Percentiles rank a stretch among this genome's conserved stretches.
These are phyloP conservation scores for Pythium chondricola DNA, from an alignment of 352 stramenopile genomes.

Conservation along the genomic window DNA sequence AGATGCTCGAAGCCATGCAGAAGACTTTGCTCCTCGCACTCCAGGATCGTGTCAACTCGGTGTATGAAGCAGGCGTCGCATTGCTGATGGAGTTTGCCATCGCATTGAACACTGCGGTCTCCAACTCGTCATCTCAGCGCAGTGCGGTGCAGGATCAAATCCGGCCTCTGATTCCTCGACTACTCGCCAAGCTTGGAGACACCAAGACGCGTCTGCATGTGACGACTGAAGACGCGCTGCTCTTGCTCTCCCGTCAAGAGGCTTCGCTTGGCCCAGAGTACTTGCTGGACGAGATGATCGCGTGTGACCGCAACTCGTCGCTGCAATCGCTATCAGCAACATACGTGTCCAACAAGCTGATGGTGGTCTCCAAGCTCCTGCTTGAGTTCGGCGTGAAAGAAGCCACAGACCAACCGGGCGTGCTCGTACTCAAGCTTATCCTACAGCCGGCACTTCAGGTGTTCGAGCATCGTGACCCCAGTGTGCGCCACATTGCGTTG, in stretches of 20 bases:
- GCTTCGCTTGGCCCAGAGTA: slow-evolving; percentile 53
- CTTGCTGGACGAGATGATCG: slow-evolving; percentile 72
- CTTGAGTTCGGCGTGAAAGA: slow-evolving; percentile 75
- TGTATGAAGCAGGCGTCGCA: slow-evolving; percentile 67
- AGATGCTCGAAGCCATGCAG: slow-evolving; percentile 35
- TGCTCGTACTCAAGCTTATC: slow-evolving; percentile 57
- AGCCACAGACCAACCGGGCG: slow-evolving; percentile 22
- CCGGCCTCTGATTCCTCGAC: slow-evolving; percentile 54
- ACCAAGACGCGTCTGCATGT: slow-evolving; percentile 68
- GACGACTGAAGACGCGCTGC: slow-evolving; percentile 61
- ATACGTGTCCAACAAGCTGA: slow-evolving; percentile 70
- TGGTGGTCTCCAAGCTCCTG: slow-evolving; percentile 62
- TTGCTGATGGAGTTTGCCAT: slow-evolving; percentile 75
- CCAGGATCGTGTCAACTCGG: slow-evolving; percentile 70
- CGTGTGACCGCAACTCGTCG: slow-evolving; percentile 52
- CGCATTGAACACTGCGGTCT: slow-evolving; percentile 28
- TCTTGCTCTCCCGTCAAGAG: slow-evolving; percentile 60
- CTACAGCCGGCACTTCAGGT: slow-evolving; percentile 60
- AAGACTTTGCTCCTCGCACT: slow-evolving; percentile 51
- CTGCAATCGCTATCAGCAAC: slow-evolving; percentile 41
- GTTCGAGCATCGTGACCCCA: slow-evolving; percentile 68
- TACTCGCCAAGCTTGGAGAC: slow-evolving; percentile 73
- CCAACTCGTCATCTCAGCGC: slow-evolving; percentile 4
- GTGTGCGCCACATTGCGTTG: slow-evolving; percentile 51
- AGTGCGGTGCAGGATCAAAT: slow-evolving; percentile 35